Conservation (phyloP, 192 early-diverging fungal genomes). For the Lobosporangium transversale region DNA sequence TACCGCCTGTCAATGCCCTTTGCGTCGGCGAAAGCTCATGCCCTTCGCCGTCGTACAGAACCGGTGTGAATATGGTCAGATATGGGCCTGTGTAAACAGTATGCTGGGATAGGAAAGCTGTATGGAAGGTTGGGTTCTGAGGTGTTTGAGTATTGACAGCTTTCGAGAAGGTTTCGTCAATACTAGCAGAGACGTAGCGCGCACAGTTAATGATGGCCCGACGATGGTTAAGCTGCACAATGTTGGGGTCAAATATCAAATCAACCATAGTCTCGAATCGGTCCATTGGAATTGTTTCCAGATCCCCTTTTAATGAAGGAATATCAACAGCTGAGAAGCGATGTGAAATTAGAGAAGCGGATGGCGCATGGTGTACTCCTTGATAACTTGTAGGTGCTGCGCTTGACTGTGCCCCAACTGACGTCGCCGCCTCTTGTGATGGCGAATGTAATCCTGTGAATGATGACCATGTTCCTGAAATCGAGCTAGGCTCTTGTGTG, state of each 20-base stretch:
- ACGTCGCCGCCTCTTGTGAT: neutral
- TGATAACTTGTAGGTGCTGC: neutral
- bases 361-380: no score
- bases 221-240: constrained; percentile 31
- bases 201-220: constrained; percentile 51
- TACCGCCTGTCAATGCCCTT: constrained; percentile 2
- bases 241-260: constrained; percentile 38
- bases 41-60: constrained; percentile 3
- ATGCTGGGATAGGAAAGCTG: constrained; percentile 7
- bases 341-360: neutral
- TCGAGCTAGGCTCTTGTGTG: neutral
- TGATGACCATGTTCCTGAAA: neutral
- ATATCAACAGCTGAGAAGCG: neutral
- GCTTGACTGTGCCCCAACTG: neutral
- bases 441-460: neutral
- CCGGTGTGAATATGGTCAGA: constrained; percentile 17
- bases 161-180: constrained; percentile 26
- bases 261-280: constrained; percentile 39
- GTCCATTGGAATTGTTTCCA: constrained; percentile 22
- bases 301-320: no score
- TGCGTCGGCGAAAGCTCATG: neutral
- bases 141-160: constrained; percentile 12
- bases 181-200: constrained; percentile 43
- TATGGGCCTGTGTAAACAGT: constrained; percentile 27
- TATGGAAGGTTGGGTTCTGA: constrained; percentile 5